Percentiles rank a stretch among this genome's conserved stretches.
Conservation (phyloP, 441 rosid genomes). For the Populus hybrid region DNA sequence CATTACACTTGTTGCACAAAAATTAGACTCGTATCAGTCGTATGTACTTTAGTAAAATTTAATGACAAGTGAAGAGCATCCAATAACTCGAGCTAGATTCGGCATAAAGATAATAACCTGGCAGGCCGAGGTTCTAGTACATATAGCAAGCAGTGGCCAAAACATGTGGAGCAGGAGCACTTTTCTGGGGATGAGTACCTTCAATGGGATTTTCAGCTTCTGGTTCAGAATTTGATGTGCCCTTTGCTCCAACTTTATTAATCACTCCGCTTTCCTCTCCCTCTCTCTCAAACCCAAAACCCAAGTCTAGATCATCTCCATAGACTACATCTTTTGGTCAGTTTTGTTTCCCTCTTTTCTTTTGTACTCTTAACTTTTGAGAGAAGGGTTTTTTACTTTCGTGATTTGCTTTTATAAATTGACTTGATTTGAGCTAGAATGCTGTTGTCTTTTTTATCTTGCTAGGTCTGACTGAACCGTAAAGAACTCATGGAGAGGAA, state of each 20-base stretch:
- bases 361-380: constrained; percentile 6
- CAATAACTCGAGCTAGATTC: constrained; percentile 16
- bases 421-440: constrained; percentile 19
- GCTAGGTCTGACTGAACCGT: constrained; percentile 22
- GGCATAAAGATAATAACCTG: constrained; percentile 30
- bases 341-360: constrained; percentile 5
- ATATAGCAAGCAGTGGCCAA: constrained; percentile 33
- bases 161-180: constrained; percentile 18
- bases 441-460: constrained; percentile 16
- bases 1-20: constrained; percentile 10
- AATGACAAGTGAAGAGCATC: constrained; percentile 22
- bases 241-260: constrained; percentile 13
- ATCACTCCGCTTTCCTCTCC: neutral
- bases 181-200: constrained; percentile 21
- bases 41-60: constrained; percentile 17
- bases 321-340: constrained; percentile 21
- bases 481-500: constrained; percentile 57
- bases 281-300: constrained; percentile 9
- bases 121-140: constrained; percentile 26
- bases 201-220: constrained; percentile 31
- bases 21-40: constrained; percentile 13
- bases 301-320: constrained; percentile 15
- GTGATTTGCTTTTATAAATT: constrained; percentile 4
- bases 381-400: constrained; percentile 2
- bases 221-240: constrained; percentile 33